Evolutionary conservation across 208 protist species (phyloP).

Genomic region (Strigomonas culicis): DNA sequence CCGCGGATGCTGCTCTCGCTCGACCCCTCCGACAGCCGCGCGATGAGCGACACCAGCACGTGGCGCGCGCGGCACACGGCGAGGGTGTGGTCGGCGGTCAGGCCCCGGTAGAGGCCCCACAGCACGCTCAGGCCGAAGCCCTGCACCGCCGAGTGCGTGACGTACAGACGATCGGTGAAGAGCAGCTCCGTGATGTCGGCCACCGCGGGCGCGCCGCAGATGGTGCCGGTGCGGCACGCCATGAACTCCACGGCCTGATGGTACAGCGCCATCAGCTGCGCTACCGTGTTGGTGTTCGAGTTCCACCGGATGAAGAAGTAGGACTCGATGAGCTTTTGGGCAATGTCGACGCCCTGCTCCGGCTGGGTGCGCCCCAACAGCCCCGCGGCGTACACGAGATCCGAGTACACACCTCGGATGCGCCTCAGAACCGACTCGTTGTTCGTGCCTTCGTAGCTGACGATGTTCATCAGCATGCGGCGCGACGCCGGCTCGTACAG

Average conservation of each 20-base stretch:
- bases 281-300: constrained; percentile 18
- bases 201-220: constrained; percentile 16
- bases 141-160: constrained; percentile 24
- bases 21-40: constrained; percentile 16
- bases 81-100: constrained; percentile 33
- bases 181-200: constrained; percentile 37
- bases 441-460: constrained; percentile 31
- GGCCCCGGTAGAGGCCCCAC: constrained; percentile 65
- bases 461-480: constrained; percentile 37
- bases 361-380: constrained; percentile 51
- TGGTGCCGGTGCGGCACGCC: constrained; percentile 31
- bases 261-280: constrained; percentile 48
- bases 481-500: constrained; percentile 20
- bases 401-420: constrained; percentile 44
- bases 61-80: constrained; percentile 58
- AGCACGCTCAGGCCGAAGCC: constrained; percentile 49
- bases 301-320: constrained; percentile 29
- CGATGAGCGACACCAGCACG: constrained; percentile 41
- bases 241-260: constrained; percentile 50
- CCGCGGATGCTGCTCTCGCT: constrained; percentile 26
- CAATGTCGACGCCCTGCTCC: constrained; percentile 31
- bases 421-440: constrained; percentile 30
- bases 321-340: constrained; percentile 40
- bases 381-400: constrained; percentile 42
- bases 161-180: constrained; percentile 32